Base-by-base conservation (phyloP, 768 basidiomycete species). In the Paxillus involutus region DNA sequence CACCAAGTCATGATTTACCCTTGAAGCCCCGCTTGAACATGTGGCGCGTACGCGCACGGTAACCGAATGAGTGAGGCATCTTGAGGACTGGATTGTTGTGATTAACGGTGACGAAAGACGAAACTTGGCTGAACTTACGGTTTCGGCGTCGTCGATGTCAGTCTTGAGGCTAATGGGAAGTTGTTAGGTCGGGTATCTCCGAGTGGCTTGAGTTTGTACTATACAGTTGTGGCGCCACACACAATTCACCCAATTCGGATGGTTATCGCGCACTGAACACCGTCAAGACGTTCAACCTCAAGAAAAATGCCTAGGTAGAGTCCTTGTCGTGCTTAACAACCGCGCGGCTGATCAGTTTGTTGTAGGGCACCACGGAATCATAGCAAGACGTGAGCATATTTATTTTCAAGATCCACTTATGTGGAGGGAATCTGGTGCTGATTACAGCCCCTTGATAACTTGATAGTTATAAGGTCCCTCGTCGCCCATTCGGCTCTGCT, bases 21-120 rank as follows among this genome's bases (percentile, higher is more conserved):
- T 96, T 96, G 89, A 98, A 98, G 70, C 87, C 89, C 80, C 91
- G 83, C 86, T 91, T 94, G 91, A 99, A 98, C 95, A 98, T 97
- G 80, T 95, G 81, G 87, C 96, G 94, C 88, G 96, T 98, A 67
- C 96, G 94, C 90, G 96, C 96, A 73, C 96, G 89, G 82, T 95
- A 92, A 92, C 96, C 96, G 85, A 88, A 99, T 53, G 96, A 98
- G 92, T 98, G 94, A 81, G 96, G 96, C 96, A 99, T 98, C 74
- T 86, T 85, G 84, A 81, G 72, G 79, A 61, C 80, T 87, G 66
- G 12, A 33, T 47, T 3, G 37, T 51, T 43, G 50, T 44, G 32
- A 48, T 56, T 40, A 59, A 50, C 12, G 21, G 19, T 50, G 55
- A 48, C 49, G 55, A 52, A n/a, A 32, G 60, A 56, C 56, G 44